phyloP scores from a whole-genome alignment of 2,329 filamentous ascomycete species.

The Juglanconis oblonga region DNA sequence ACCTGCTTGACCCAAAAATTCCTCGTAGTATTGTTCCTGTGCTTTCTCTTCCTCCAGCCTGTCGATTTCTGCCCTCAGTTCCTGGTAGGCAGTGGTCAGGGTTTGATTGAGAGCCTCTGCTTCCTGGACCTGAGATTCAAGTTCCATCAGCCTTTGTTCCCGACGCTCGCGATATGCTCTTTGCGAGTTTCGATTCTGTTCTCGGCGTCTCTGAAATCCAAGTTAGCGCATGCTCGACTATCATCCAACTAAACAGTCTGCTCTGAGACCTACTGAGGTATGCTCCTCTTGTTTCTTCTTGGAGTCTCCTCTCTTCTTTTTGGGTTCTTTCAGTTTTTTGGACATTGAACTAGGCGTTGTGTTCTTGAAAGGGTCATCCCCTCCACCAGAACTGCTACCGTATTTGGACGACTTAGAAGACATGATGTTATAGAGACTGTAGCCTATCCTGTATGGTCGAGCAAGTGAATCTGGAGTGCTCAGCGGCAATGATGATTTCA shows the following conservation, averaged over 20 bases:
- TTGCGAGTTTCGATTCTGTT: conserved; percentile 14
- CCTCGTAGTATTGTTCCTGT: conserved; percentile 14
- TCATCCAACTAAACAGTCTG: not conserved
- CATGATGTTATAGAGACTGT: not conserved
- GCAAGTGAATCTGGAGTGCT: too few relatives aligned
- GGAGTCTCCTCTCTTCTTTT: conserved; percentile 16
- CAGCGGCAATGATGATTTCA: not conserved
- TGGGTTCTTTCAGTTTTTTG: conserved; percentile 16
- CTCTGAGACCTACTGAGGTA: not conserved
- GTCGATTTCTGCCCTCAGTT: conserved; percentile 15
- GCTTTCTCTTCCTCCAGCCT: conserved; percentile 12
- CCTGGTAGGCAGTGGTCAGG: conserved; percentile 17
- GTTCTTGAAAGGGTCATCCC: conserved; percentile 17
- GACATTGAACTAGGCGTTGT: conserved; percentile 13
- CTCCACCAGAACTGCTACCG: conserved; percentile 12
- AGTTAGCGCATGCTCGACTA: not conserved
- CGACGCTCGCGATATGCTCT: conserved; percentile 16
- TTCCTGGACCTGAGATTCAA: conserved; percentile 15
- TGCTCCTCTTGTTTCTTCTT: conserved; percentile 16
- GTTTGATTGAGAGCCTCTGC: conserved; percentile 17
- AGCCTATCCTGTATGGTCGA: not conserved
- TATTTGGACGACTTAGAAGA: conserved; percentile 7
- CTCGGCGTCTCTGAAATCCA: not conserved
- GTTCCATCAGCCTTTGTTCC: conserved; percentile 12
- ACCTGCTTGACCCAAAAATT: not conserved